These are phyloP conservation scores for Phaseolus coccineus DNA, from an alignment of 331 rosid genomes.

Conservation along the genomic window DNA sequence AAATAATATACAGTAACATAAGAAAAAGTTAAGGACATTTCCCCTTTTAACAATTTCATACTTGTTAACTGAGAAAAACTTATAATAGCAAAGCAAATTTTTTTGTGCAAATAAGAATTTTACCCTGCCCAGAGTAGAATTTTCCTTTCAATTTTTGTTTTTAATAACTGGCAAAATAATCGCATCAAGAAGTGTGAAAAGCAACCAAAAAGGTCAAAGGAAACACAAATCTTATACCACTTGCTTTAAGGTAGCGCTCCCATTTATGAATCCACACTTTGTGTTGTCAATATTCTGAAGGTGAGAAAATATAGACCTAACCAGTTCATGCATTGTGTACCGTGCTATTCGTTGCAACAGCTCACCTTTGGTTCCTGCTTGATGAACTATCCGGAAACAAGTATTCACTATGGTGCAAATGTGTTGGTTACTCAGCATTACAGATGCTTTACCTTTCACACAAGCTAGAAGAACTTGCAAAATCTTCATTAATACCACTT, in stretches of 20 bases:
- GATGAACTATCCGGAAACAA: conserved; percentile 91
- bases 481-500: conserved; percentile 89
- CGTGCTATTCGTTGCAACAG: conserved; percentile 92
- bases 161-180: conserved; percentile 27
- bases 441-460: conserved; percentile 87
- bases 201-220: conserved; percentile 35
- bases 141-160: conserved; percentile 24
- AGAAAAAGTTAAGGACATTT: conserved; percentile 19
- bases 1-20: not conserved
- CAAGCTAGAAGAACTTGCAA: conserved; percentile 92
- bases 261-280: conserved; percentile 60
- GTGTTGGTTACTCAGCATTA: conserved; percentile 81
- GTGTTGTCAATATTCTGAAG: conserved; percentile 74
- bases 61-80: conserved; percentile 7
- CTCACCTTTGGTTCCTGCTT: conserved; percentile 91
- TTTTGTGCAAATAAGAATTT: conserved; percentile 19
- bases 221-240: conserved; percentile 57
- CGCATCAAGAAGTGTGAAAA: conserved; percentile 5
- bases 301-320: conserved; percentile 81
- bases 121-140: not conserved
- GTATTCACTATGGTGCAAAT: conserved; percentile 89
- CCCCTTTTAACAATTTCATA: conserved; percentile 15
- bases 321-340: conserved; percentile 85
- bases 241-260: conserved; percentile 56
- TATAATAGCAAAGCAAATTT: conserved; percentile 13